These are phyloP conservation scores for Calocera cornea DNA, from an alignment of 768 basidiomycete species.

Conservation along the genomic window DNA sequence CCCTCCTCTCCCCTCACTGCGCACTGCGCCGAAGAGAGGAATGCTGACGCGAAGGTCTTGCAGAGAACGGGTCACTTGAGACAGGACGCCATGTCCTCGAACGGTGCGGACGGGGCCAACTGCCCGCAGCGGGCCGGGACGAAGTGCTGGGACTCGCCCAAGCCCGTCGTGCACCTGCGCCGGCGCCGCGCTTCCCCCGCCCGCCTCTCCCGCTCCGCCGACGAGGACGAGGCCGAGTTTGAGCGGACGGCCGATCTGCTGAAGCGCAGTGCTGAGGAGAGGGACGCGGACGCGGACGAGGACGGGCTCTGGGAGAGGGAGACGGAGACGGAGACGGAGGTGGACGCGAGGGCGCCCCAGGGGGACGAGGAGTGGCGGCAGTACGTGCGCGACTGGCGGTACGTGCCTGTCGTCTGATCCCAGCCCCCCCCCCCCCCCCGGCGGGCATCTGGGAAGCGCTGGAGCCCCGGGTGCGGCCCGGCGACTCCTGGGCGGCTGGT, in stretches of 20 bases:
- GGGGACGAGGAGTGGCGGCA: neutral
- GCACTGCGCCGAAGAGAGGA: neutral
- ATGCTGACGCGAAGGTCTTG: too few species aligned
- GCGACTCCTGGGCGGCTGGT: too few species aligned
- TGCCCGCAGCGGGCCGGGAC: neutral
- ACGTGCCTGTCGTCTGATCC: neutral
- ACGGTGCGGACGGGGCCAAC: neutral
- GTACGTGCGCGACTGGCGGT: neutral
- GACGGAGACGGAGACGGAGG: neutral
- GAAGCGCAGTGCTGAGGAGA: neutral
- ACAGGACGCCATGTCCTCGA: neutral
- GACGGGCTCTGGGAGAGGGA: neutral
- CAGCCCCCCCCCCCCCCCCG: neutral
- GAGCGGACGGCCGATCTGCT: neutral
- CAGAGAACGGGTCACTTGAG: neutral
- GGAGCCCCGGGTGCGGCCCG: too few species aligned
- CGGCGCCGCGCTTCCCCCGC: too few species aligned
- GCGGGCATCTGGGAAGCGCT: neutral
- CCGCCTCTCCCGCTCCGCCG: neutral
- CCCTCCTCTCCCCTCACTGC: neutral
- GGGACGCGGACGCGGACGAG: neutral
- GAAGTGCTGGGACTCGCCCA: neutral
- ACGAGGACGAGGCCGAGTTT: neutral
- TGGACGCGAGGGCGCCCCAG: too few species aligned
- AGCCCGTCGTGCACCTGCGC: neutral